Percentiles rank a stretch among this genome's conserved stretches.
These are phyloP conservation scores for Pleodorina starrii DNA, from an alignment of 139 green algal species.

Conservation along the genomic window DNA sequence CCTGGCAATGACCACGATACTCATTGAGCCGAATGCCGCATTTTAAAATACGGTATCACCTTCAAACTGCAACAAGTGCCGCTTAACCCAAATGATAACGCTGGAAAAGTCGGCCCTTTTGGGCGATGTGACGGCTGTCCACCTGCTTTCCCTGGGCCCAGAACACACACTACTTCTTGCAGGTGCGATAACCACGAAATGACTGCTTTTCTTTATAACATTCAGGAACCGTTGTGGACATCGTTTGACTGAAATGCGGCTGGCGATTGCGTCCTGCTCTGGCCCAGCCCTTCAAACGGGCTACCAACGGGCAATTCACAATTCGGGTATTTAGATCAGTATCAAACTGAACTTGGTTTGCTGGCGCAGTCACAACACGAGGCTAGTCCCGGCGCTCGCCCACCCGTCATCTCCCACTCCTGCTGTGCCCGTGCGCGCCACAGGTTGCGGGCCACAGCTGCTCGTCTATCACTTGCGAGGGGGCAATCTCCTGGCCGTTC, in stretches of 20 bases:
- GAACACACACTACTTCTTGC: background rate
- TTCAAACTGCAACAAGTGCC: too few species aligned
- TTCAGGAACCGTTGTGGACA: too few species aligned
- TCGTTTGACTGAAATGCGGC: background rate
- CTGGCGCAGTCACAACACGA: background rate
- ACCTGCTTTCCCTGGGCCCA: background rate
- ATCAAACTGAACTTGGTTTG: background rate
- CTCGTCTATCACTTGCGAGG: background rate
- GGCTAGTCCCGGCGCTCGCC: background rate
- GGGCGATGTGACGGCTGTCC: slow-evolving; percentile 24
- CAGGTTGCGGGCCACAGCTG: slow-evolving; percentile 19
- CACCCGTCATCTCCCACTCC: background rate
- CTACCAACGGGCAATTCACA: too few species aligned
- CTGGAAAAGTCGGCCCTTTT: background rate
- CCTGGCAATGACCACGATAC: too few species aligned
- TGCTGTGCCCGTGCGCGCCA: too few species aligned
- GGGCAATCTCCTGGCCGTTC: background rate
- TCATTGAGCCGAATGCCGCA: too few species aligned
- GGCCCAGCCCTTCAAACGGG: too few species aligned
- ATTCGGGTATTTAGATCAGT: background rate
- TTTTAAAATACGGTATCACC: too few species aligned
- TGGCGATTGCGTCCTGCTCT: too few species aligned
- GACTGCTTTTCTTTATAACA: too few species aligned
- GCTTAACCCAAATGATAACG: too few species aligned
- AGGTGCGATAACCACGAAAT: background rate